A percentile compares a stretch with the other conserved stretches of the same genome.
These are phyloP conservation scores for Macrocystidia cucumis DNA, from an alignment of 1,284 basidiomycete species.

Conservation along the genomic window DNA sequence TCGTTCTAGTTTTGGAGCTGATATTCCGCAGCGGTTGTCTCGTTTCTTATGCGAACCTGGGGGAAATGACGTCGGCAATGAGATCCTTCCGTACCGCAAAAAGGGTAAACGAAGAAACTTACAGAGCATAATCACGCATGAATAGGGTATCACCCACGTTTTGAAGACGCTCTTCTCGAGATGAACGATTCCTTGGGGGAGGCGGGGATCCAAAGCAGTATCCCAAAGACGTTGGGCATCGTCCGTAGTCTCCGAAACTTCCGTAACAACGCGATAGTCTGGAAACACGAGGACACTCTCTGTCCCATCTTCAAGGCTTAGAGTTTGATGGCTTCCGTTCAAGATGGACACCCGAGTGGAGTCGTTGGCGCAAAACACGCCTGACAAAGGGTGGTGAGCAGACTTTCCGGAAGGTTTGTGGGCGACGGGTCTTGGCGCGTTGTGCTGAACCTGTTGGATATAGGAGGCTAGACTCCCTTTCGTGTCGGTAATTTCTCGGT, in stretches of 20 bases:
- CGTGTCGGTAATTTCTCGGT: conserved; percentile 64
- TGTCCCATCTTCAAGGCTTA: conserved; percentile 47
- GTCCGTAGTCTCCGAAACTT: conserved; percentile 51
- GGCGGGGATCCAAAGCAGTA: conserved; percentile 48
- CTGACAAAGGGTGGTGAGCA: conserved; percentile 27
- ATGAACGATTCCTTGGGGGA: conserved; percentile 34
- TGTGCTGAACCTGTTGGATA: conserved; percentile 35
- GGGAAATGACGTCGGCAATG: conserved; percentile 5
- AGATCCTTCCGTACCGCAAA: conserved; percentile 7
- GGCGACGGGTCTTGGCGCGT: conserved; percentile 14
- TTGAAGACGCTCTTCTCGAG: conserved; percentile 39
- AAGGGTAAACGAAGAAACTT: conserved; percentile 21
- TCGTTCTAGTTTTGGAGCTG: conserved; percentile 77
- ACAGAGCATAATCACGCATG: conserved; percentile 78
- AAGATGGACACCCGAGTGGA: conserved; percentile 63
- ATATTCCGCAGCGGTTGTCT: conserved; percentile 85
- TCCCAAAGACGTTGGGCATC: conserved; percentile 71
- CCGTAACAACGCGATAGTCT: conserved; percentile 78
- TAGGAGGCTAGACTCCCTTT: conserved; percentile 61
- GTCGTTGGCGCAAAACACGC: conserved; percentile 50
- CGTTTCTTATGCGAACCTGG: conserved; percentile 86
- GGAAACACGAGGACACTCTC: conserved; percentile 85
- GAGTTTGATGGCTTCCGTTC: conserved; percentile 71
- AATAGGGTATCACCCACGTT: conserved; percentile 72
- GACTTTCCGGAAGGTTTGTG: conserved; percentile 18